These are phyloP conservation scores for Phytophthora meadii DNA, from an alignment of 352 stramenopile species.

Conservation along the genomic window DNA sequence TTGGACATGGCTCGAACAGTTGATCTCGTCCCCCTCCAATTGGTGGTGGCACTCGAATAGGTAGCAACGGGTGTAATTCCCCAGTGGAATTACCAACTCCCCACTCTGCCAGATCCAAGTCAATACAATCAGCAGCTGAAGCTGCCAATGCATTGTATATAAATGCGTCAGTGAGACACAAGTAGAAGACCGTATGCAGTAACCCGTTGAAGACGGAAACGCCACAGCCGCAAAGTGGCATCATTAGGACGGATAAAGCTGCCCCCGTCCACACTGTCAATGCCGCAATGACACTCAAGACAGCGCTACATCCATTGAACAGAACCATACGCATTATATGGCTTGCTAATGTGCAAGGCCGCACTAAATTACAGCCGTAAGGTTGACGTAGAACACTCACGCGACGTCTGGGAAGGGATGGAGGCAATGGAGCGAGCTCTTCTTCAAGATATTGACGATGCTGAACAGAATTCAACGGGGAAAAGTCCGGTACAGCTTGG, in stretches of 20 bases:
- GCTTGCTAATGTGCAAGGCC: slow-evolving; percentile 29
- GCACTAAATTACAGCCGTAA: slow-evolving; percentile 33
- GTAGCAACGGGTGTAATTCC: slow-evolving; percentile 47
- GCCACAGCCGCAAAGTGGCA: slow-evolving; percentile 67
- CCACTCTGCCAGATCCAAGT: slow-evolving; percentile 26
- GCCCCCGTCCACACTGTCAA: slow-evolving; percentile 29
- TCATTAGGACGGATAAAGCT: slow-evolving; percentile 35
- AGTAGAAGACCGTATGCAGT: slow-evolving; percentile 45
- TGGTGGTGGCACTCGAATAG: slow-evolving; percentile 33
- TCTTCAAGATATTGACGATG: slow-evolving; percentile 8
- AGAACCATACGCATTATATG: slow-evolving; percentile 37
- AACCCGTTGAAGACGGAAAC: slow-evolving; percentile 57
- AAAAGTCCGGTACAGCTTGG: slow-evolving; percentile 14
- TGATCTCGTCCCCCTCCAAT: background rate
- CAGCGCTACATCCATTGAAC: slow-evolving; percentile 36
- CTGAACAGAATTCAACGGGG: too few relatives aligned
- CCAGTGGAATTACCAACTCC: background rate
- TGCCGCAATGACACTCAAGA: slow-evolving; percentile 25
- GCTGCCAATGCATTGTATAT: slow-evolving; percentile 64
- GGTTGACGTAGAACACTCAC: slow-evolving; percentile 11
- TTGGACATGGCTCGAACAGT: slow-evolving; percentile 34
- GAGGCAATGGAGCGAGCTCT: background rate
- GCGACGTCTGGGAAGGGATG: slow-evolving; percentile 14
- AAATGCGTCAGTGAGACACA: slow-evolving; percentile 47
- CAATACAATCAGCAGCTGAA: slow-evolving; percentile 20